phyloP scores from a whole-genome alignment of 345 rosid genomes.

The Populus alba region DNA sequence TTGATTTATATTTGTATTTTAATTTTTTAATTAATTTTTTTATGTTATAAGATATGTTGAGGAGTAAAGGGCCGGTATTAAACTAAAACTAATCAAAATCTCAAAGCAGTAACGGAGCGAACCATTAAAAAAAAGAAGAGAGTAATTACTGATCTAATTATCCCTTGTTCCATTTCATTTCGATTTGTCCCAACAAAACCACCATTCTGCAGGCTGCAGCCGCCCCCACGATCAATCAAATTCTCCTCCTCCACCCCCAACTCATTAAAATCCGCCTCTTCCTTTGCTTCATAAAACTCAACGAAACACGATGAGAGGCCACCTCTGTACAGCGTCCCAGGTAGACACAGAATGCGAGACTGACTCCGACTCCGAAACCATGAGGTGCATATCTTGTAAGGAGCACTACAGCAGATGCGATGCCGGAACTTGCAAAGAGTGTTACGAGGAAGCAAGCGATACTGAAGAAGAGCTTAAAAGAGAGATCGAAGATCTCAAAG shows the following conservation, averaged over 20 bases:
- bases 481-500: slow-evolving; percentile 72
- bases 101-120: background rate
- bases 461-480: slow-evolving; percentile 72
- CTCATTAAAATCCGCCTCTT: too few species aligned
- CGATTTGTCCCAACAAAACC: background rate
- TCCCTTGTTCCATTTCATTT: background rate
- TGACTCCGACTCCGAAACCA: slow-evolving; percentile 18
- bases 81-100: too few species aligned
- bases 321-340: background rate
- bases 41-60: too few species aligned
- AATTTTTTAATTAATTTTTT: too few species aligned
- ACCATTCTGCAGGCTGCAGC: background rate
- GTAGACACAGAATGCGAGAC: slow-evolving; percentile 26
- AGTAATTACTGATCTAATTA: background rate
- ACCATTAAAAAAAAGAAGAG: background rate
- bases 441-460: slow-evolving; percentile 54
- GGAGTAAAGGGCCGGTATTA: too few species aligned
- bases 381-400: slow-evolving; percentile 66
- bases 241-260: background rate
- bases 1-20: too few species aligned
- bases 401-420: slow-evolving; percentile 49
- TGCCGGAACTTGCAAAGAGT: slow-evolving; percentile 69
- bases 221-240: background rate
- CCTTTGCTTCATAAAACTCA: background rate
- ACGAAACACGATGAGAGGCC: slow-evolving; percentile 8